phyloP scores from a whole-genome alignment of 2,329 filamentous ascomycete genomes.

The Uncinocarpus reesii region DNA sequence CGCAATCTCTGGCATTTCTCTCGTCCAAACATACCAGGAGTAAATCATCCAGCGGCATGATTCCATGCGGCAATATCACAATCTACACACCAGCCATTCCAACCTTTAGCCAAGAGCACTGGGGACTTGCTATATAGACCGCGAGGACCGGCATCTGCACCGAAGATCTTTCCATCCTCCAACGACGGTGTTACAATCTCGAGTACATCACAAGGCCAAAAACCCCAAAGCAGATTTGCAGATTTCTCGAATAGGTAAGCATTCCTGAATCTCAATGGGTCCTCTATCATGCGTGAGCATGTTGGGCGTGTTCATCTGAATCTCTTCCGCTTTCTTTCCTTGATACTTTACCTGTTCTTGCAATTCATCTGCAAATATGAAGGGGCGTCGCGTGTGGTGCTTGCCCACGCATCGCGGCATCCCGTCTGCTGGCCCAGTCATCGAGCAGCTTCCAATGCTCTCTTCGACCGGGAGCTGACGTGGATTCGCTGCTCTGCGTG shows the following conservation, averaged over 20 bases:
- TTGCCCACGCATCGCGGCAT: neutral
- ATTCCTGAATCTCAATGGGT: neutral
- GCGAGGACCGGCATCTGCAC: neutral
- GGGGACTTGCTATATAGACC: slow-evolving; percentile 2
- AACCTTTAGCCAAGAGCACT: neutral
- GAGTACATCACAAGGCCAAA: neutral
- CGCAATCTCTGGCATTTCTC: too few relatives aligned
- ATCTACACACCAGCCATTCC: neutral
- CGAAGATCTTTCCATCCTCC: slow-evolving; percentile 3
- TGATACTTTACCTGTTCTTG: neutral
- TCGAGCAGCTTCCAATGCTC: neutral
- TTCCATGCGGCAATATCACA: neutral
- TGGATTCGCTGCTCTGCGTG: too few relatives aligned
- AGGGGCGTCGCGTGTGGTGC: neutral
- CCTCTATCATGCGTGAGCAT: slow-evolving; percentile 1
- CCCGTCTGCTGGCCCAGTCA: slow-evolving; percentile 1
- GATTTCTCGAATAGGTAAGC: slow-evolving; percentile 1
- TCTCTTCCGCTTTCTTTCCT: neutral
- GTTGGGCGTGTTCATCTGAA: slow-evolving; percentile 2
- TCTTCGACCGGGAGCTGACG: neutral
- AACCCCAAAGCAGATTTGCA: neutral
- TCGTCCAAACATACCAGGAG: too few relatives aligned
- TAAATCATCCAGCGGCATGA: too few relatives aligned
- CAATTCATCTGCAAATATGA: neutral
- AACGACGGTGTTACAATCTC: slow-evolving; percentile 1